Evolutionary conservation across 805 yeast genomes (phyloP).

Genomic region (Schwanniomyces vanrijiae): DNA sequence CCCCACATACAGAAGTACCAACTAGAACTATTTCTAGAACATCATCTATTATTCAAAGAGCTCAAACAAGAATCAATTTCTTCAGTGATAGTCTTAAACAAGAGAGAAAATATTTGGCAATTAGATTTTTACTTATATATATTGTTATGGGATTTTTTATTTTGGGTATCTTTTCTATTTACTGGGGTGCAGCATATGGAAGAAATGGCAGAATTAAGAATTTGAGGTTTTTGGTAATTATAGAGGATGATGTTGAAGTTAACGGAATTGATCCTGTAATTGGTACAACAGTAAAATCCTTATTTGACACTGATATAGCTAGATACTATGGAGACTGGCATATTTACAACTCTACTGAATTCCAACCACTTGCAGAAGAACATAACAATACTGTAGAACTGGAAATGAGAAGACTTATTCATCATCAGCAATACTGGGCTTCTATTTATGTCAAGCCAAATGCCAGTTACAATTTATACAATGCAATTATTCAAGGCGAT

Average conservation of each 20-base stretch:
- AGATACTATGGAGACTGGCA: conserved; percentile 36
- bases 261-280: conserved; percentile 37
- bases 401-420: conserved; percentile 45
- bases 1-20: neutral
- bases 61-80: conserved; percentile 30
- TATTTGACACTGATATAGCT: conserved; percentile 22
- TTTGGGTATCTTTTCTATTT: conserved; percentile 34
- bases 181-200: conserved; percentile 41
- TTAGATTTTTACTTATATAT: conserved; percentile 21
- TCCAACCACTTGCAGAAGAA: conserved; percentile 25
- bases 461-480: conserved; percentile 40
- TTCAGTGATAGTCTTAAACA: conserved; percentile 25
- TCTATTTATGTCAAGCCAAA: conserved; percentile 53
- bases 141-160: conserved; percentile 32
- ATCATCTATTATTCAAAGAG: conserved; percentile 15
- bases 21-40: neutral
- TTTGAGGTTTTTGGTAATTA: conserved; percentile 36
- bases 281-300: conserved; percentile 47
- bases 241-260: conserved; percentile 29
- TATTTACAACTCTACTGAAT: conserved; percentile 25
- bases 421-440: conserved; percentile 63
- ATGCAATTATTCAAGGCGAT: conserved; percentile 41
- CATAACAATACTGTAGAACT: conserved; percentile 28
- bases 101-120: conserved; percentile 17
- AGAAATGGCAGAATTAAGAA: conserved; percentile 29